Conservation (phyloP, 208 protist genomes). For the Kentomonas sorsogonicus region DNA sequence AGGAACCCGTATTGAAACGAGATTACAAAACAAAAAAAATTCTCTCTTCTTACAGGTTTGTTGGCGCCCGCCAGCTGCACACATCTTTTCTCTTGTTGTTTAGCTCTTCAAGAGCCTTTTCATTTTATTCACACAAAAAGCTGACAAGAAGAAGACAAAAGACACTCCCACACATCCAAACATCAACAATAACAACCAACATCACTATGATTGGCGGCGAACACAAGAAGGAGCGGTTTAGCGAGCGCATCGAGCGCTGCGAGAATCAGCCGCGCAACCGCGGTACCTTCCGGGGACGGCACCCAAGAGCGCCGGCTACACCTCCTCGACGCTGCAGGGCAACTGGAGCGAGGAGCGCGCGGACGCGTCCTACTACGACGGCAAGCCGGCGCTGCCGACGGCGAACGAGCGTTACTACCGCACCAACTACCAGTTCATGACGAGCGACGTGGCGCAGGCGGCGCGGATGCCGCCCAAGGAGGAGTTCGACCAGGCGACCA, state of each 20-base stretch:
- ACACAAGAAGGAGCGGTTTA: slow-evolving; percentile 86
- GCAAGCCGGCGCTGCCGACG: slow-evolving; percentile 47
- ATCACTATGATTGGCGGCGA: slow-evolving; percentile 78
- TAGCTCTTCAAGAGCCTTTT: neutral
- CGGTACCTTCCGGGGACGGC: slow-evolving; percentile 83
- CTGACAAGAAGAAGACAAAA: slow-evolving; percentile 11
- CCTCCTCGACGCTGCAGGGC: slow-evolving; percentile 61
- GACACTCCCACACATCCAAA: slow-evolving; percentile 4
- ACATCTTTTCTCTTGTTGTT: slow-evolving; percentile 12
- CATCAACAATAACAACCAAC: slow-evolving; percentile 2
- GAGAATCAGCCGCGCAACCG: slow-evolving; percentile 87
- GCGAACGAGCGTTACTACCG: slow-evolving; percentile 33
- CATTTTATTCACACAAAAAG: slow-evolving; percentile 2
- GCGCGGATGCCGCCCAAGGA: neutral
- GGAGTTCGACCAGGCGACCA: slow-evolving; percentile 51
- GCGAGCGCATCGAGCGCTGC: slow-evolving; percentile 56
- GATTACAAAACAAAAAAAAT: slow-evolving; percentile 8
- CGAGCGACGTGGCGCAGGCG: slow-evolving; percentile 13
- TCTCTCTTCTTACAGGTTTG: slow-evolving; percentile 1
- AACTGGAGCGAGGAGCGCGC: slow-evolving; percentile 86
- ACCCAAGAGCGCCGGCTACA: slow-evolving; percentile 67
- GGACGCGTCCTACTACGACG: slow-evolving; percentile 77
- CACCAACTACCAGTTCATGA: slow-evolving; percentile 51
- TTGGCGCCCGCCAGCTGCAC: neutral
- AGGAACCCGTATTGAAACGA: no score